These are phyloP conservation scores for Fomitopsis serialis DNA, from an alignment of 768 basidiomycete species.

Conservation along the genomic window DNA sequence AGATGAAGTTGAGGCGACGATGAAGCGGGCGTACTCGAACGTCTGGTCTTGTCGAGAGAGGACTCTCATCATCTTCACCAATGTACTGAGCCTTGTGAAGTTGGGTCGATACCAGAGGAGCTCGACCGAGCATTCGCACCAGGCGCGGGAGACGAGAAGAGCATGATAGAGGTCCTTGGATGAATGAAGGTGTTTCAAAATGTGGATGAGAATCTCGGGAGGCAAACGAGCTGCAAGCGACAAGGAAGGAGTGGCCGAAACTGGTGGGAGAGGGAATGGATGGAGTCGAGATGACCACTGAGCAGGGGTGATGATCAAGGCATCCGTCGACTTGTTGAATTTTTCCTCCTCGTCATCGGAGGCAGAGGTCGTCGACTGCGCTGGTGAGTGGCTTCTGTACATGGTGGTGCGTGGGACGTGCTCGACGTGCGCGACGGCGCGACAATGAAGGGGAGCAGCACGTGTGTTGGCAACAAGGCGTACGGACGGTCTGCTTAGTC, in stretches of 20 bases:
- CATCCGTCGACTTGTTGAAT: slow-evolving; percentile 37
- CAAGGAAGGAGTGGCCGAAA: slow-evolving; percentile 24
- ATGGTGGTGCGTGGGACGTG: slow-evolving; percentile 10
- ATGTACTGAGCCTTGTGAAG: slow-evolving; percentile 61
- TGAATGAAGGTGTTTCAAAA: slow-evolving; percentile 78
- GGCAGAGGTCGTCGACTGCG: slow-evolving; percentile 74
- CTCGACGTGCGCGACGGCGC: slow-evolving; percentile 12
- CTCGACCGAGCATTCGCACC: slow-evolving; percentile 96
- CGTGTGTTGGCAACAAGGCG: not conserved
- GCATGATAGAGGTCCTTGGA: slow-evolving; percentile 68
- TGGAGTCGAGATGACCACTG: slow-evolving; percentile 35
- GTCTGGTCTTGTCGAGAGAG: slow-evolving; percentile 61
- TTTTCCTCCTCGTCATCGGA: slow-evolving; percentile 73
- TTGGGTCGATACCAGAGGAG: slow-evolving; percentile 91
- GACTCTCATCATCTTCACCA: slow-evolving; percentile 74
- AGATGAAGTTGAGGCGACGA: slow-evolving; percentile 89
- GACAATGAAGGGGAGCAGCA: slow-evolving; percentile 9
- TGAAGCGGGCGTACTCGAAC: slow-evolving; percentile 83
- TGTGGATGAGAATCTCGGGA: slow-evolving; percentile 89
- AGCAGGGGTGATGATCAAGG: slow-evolving; percentile 45
- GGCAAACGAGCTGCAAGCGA: slow-evolving; percentile 70
- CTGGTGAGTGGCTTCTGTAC: slow-evolving; percentile 34
- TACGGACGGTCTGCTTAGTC: slow-evolving; percentile 18
- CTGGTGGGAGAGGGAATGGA: slow-evolving; percentile 13
- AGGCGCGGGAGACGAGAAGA: slow-evolving; percentile 80